These are phyloP conservation scores for Ophiostoma himal-ulmi DNA, from an alignment of 2,329 filamentous ascomycete genomes.

Conservation along the genomic window DNA sequence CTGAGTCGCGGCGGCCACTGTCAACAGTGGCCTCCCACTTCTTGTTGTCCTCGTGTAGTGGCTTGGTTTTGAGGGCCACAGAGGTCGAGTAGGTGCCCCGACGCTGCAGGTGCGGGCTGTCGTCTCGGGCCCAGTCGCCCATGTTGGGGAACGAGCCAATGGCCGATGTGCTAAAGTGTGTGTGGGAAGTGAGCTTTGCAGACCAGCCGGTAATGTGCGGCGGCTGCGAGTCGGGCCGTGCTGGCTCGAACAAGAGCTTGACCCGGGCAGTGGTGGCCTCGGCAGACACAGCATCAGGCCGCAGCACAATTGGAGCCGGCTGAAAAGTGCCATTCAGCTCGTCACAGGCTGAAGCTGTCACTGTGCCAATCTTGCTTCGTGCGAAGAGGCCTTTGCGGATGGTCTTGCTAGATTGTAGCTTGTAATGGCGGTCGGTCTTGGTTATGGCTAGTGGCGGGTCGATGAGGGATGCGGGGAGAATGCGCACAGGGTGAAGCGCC, in stretches of 20 bases:
- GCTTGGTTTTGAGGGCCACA: constrained; percentile 37
- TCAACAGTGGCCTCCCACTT: constrained; percentile 39
- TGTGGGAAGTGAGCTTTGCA: constrained; percentile 48
- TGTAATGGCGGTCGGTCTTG: constrained; percentile 44
- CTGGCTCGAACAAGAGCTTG: constrained; percentile 44
- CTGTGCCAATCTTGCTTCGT: constrained; percentile 42
- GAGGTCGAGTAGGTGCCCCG: constrained; percentile 44
- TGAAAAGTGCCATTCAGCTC: constrained; percentile 35
- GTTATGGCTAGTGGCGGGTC: constrained; percentile 48
- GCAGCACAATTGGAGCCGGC: constrained; percentile 45
- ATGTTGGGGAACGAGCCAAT: constrained; percentile 47
- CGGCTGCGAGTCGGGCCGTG: constrained; percentile 38
- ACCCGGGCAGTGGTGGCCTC: constrained; percentile 41
- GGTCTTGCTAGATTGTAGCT: constrained; percentile 46
- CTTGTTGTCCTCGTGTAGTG: constrained; percentile 30
- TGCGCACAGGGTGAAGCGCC: constrained; percentile 38
- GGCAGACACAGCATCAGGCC: constrained; percentile 43
- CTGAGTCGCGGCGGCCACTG: constrained; percentile 44
- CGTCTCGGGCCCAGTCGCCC: constrained; percentile 37
- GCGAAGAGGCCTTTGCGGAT: constrained; percentile 50
- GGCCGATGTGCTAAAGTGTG: constrained; percentile 46
- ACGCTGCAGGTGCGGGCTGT: constrained; percentile 36
- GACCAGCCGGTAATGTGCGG: constrained; percentile 46
- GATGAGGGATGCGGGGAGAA: constrained; percentile 47
- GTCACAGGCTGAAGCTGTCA: constrained; percentile 39